These are phyloP conservation scores for Quercus cerris DNA, from an alignment of 306 rosid genomes.

Conservation along the genomic window DNA sequence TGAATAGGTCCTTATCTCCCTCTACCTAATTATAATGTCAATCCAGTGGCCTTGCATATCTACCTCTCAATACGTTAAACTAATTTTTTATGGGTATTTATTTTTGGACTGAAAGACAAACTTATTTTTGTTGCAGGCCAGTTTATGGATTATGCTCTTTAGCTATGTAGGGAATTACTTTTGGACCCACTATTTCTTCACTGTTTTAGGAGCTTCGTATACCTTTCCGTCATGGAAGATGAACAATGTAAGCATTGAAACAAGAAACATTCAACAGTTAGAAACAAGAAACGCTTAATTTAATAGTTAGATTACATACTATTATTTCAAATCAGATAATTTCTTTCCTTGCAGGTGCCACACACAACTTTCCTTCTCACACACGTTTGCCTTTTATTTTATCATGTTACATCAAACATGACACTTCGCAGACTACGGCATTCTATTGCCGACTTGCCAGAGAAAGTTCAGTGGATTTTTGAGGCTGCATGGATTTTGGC, in stretches of 20 bases:
- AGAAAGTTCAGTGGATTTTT: constrained; percentile 51
- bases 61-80: constrained; percentile 8
- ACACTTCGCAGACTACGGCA: constrained; percentile 82
- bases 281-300: too few relatives aligned
- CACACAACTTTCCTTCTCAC: constrained; percentile 96
- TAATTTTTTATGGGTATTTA: not conserved
- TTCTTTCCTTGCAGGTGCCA: constrained; percentile 65
- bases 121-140: constrained; percentile 60
- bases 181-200: constrained; percentile 98
- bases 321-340: constrained; percentile 24
- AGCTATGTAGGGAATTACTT: constrained; percentile 97
- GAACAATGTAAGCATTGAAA: constrained; percentile 72
- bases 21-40: not conserved
- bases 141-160: constrained; percentile 81
- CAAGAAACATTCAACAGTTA: constrained; percentile 5
- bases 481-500: constrained; percentile 88
- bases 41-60: constrained; percentile 3
- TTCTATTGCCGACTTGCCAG: constrained; percentile 61
- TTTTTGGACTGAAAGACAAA: constrained; percentile 25
- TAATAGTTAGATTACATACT: constrained; percentile 4
- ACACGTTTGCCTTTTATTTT: constrained; percentile 89
- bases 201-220: constrained; percentile 94
- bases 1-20: not conserved
- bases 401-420: constrained; percentile 84
- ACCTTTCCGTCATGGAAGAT: constrained; percentile 98